Evolutionary conservation across 148 eudicot species (phyloP).

Genomic region (Beta vulgaris): DNA sequence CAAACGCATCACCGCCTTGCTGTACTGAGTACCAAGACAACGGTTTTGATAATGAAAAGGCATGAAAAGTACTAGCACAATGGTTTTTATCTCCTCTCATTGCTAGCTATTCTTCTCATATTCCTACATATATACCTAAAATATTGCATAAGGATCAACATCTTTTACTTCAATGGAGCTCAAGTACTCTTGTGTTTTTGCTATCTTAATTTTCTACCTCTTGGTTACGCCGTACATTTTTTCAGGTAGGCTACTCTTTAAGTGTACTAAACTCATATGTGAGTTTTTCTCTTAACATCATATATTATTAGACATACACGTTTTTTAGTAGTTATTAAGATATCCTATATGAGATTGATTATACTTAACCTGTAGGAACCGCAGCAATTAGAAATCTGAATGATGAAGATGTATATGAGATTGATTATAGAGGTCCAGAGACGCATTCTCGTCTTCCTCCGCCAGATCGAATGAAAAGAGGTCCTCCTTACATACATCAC

Average conservation of each 20-base stretch:
- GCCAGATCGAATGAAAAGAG: slow-evolving; percentile 29
- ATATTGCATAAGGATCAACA: neutral
- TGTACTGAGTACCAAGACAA: slow-evolving; percentile 11
- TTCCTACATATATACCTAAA: neutral
- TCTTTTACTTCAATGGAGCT: slow-evolving; percentile 9
- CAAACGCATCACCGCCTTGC: slow-evolving; percentile 11
- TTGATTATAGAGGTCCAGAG: slow-evolving; percentile 83
- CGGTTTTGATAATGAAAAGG: slow-evolving; percentile 18
- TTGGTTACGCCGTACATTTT: neutral
- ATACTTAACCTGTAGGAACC: neutral
- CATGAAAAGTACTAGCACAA: slow-evolving; percentile 7
- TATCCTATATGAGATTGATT: too few species aligned
- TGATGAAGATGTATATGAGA: slow-evolving; percentile 54
- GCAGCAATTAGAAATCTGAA: slow-evolving; percentile 9
- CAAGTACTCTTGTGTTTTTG: slow-evolving; percentile 2
- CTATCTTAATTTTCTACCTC: slow-evolving; percentile 10
- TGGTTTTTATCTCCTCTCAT: slow-evolving; percentile 4
- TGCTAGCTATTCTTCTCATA: neutral
- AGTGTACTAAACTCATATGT: neutral
- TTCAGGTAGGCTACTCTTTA: neutral
- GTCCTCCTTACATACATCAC: slow-evolving; percentile 24
- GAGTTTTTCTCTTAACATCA: too few species aligned
- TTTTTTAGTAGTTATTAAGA: too few species aligned
- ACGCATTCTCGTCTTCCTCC: slow-evolving; percentile 68
- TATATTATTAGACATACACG: too few species aligned